Evolutionary conservation across 2,329 filamentous ascomycete species (phyloP).

Genomic region (Talaromyces sp.): DNA sequence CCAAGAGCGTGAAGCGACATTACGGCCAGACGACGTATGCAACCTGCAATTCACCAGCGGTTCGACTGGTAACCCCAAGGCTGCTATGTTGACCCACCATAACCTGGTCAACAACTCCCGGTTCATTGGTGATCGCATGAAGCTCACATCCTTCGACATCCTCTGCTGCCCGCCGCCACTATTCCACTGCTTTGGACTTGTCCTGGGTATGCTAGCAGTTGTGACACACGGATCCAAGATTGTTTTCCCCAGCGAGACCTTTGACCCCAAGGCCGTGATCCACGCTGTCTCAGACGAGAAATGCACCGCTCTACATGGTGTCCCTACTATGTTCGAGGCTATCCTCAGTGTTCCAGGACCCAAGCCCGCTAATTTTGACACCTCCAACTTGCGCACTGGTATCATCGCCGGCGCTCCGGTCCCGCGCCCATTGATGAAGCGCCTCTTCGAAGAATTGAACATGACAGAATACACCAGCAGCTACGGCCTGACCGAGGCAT

Average conservation of each 20-base stretch:
- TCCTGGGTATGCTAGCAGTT: conserved; percentile 72
- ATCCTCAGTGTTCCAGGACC: conserved; percentile 49
- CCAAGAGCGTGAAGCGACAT: conserved; percentile 55
- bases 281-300: conserved; percentile 66
- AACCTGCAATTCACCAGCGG: conserved; percentile 76
- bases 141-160: conserved; percentile 65
- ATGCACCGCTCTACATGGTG: conserved; percentile 77
- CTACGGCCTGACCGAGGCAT: conserved; percentile 75
- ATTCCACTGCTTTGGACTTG: conserved; percentile 84
- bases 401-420: conserved; percentile 80
- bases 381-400: conserved; percentile 66
- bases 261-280: conserved; percentile 68
- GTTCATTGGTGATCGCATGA: conserved; percentile 75
- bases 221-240: conserved; percentile 76
- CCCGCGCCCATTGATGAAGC: conserved; percentile 73
- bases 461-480: conserved; percentile 74
- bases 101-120: conserved; percentile 64
- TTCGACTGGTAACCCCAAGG: conserved; percentile 74
- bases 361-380: conserved; percentile 52
- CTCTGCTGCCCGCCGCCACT: conserved; percentile 81
- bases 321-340: conserved; percentile 82
- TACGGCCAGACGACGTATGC: conserved; percentile 68
- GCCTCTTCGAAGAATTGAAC: conserved; percentile 69
- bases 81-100: conserved; percentile 73
- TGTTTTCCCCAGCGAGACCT: conserved; percentile 74